phyloP scores from a whole-genome alignment of 108 stramenopile species.

The Skeletonema marinoi region DNA sequence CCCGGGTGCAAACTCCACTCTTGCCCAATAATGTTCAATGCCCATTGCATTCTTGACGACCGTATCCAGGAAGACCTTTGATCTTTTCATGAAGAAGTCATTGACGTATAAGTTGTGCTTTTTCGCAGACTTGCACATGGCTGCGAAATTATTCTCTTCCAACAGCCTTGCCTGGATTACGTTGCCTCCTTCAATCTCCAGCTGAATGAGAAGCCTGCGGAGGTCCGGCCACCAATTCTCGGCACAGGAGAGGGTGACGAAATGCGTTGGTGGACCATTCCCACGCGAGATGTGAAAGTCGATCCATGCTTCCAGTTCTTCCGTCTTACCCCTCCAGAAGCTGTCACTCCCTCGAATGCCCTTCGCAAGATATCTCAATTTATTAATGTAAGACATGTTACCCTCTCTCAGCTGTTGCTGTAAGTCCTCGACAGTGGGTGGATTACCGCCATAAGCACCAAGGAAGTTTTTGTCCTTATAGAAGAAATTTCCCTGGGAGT shows the following conservation, averaged over 20 bases:
- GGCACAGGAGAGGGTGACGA: not conserved
- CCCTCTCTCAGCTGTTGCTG: too few relatives aligned
- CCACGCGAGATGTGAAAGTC: too few relatives aligned
- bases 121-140: not conserved
- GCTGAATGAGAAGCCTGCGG: not conserved
- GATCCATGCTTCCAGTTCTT: too few relatives aligned
- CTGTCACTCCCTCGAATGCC: too few relatives aligned
- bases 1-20: conserved; percentile 27
- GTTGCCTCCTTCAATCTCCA: conserved; percentile 3
- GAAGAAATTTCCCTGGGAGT: too few relatives aligned
- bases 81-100: conserved; percentile 30
- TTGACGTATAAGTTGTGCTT: conserved; percentile 8
- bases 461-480: too few relatives aligned
- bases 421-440: too few relatives aligned
- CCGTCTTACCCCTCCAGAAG: too few relatives aligned
- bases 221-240: conserved; percentile 45
- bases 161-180: not conserved
- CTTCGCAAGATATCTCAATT: too few relatives aligned
- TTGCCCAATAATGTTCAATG: conserved; percentile 25
- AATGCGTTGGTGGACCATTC: too few relatives aligned
- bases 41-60: not conserved
- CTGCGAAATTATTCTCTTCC: not conserved
- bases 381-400: too few relatives aligned
- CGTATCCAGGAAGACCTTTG: conserved; percentile 7
- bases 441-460: too few relatives aligned